Base-by-base conservation (phyloP, 441 rosid genomes). In the Adansonia madagascariensis region DNA sequence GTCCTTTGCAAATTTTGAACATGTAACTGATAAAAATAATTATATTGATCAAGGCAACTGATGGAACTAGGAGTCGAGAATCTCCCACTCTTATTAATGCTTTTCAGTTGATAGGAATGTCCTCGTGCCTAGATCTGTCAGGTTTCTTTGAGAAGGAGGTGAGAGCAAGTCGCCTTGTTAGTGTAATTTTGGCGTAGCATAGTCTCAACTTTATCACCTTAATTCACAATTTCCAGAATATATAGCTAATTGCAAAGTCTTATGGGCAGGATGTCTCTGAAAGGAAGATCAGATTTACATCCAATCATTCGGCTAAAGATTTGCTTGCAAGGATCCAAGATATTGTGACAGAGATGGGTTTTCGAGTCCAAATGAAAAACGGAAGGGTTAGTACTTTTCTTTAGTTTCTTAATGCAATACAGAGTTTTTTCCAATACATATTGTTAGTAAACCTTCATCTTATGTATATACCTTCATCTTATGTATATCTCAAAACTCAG, bases 111-210 rank as follows among this genome's bases (percentile, higher is more conserved):
- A 95, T 95, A 9, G 99, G 99, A 82, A 95, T 95, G 99, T 93
- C 99, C 65, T 95, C 98, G 15, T 90, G 89, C 80, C 91, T 95
- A 15, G 99, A 95, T 82, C 92, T 95, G 59, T 95, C 99, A 2
- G 99, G 99, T 78, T 93, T 95, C 85, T 95, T 95, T 15, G 99
- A 95, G 87, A 84, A 88, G 81, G 99, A 93, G 98, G 99, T 95
- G 77, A 79, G 70, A 63, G 5, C 6, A 24, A 39, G 2, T 20
- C 35, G 6, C 63, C 52, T 59, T 20, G 41, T 61, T 11, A 61
- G n/a, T 60, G 46, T 59, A 59, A 56, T 27, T 27, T 15, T 17
- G 18, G 44, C 71, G 22, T 52, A 24, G 35, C 15, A 20, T 31
- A 6, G 20, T 31, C 46, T 17, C 20, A 6, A 11, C 0, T 62